Base-by-base conservation (phyloP, 1,284 basidiomycete genomes). In the Cryptococcus sp. region DNA sequence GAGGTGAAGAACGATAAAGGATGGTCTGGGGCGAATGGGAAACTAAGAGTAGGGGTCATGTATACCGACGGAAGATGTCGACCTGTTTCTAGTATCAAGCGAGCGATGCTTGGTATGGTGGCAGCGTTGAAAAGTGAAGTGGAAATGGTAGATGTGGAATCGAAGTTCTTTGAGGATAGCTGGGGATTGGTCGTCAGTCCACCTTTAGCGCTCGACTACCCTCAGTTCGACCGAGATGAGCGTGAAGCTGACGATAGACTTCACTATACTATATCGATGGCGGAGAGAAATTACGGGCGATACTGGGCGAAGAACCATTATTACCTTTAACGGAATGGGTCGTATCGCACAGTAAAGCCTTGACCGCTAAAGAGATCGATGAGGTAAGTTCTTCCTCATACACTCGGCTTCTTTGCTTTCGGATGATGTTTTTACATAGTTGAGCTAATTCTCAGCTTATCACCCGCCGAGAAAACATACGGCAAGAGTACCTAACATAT, bases 41-140 rank as follows among this genome's bases (percentile, higher is more conserved):
- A 61, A 46, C 63, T 67, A 0, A 53, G 64, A 14, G 59, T 76
- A 19, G 77, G 73, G 0, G 63, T 77, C 21, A 69, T 77, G 62
- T 61, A 67, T 54, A 61, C 75, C 40, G 76, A 78, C 55, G 73
- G 74, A 1, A 54, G 72, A 1, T 67, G 76, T 22, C 60, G 55
- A 19, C 75, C 76, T 2, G 67, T 65, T 7, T 64, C 72, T 11
- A 74, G 77, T 0, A 67, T 76, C 32, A 53, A 61, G 11, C 58
- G 74, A 2, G 77, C 73, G 0, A 52, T 78, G 50, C 60, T 70
- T 1, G 32, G 48, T 7, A 57, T 65, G 1, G 57, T 69, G 7
- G 49, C 59, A 7, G 54, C 55, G 11, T 62, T 78, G 18, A 25
- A 48, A 9, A 50, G 50, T 14, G 40, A 45, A 5, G 66, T 66